Percentiles rank a stretch among this genome's conserved stretches.
phyloP scores from a whole-genome alignment of 495 filamentous ascomycete genomes.

The Penicillium parvum region DNA sequence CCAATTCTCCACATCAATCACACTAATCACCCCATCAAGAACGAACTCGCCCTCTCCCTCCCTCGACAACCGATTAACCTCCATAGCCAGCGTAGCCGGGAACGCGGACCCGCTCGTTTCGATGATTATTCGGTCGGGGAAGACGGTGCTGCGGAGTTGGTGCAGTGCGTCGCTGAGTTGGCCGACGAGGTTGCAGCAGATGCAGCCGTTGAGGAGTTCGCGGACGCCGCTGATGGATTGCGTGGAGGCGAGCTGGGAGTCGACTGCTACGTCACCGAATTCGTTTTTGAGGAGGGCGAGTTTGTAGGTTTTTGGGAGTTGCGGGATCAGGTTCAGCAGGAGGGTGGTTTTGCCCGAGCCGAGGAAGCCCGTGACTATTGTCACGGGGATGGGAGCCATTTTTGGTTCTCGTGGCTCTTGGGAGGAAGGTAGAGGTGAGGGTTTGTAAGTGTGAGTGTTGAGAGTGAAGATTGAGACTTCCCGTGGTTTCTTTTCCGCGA shows the following conservation, averaged over 20 bases:
- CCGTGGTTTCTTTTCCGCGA: neutral
- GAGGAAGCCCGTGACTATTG: conserved; percentile 91
- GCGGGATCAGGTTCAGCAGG: conserved; percentile 82
- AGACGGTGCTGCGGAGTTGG: conserved; percentile 55
- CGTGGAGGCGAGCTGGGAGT: conserved; percentile 81
- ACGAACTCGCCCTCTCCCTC: conserved; percentile 55
- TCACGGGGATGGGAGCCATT: conserved; percentile 76
- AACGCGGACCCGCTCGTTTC: conserved; percentile 89
- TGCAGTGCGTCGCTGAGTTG: conserved; percentile 76
- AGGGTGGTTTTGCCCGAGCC: conserved; percentile 93
- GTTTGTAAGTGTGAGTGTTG: neutral
- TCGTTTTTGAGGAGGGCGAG: conserved; percentile 98
- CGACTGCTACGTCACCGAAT: conserved; percentile 90
- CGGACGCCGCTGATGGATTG: conserved; percentile 81
- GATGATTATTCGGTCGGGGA: conserved; percentile 83
- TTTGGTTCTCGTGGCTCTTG: too few species aligned
- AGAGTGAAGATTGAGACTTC: neutral
- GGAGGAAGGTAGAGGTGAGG: neutral
- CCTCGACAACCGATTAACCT: conserved; percentile 74
- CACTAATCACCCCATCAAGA: conserved; percentile 86
- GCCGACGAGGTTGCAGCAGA: conserved; percentile 97
- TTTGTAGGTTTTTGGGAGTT: conserved; percentile 71
- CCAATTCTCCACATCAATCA: conserved; percentile 98
- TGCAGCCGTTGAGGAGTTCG: conserved; percentile 92
- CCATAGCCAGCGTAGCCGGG: conserved; percentile 85